Percentiles rank a stretch among this genome's conserved stretches.
phyloP scores from a whole-genome alignment of 106 monocot species.

The Apostasia shenzhenica region DNA sequence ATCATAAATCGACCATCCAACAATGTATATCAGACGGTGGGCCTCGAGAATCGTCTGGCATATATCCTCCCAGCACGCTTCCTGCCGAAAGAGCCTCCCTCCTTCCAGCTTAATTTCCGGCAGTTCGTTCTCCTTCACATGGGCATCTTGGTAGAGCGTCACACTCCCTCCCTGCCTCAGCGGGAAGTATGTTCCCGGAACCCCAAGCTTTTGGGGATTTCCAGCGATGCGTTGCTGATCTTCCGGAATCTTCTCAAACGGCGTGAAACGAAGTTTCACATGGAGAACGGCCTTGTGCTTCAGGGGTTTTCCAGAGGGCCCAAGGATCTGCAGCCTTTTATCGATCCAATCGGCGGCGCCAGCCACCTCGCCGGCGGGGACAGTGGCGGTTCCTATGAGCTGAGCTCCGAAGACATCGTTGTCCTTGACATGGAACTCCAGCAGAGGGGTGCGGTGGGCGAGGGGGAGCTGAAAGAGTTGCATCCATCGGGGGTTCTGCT shows the following conservation, averaged over 20 bases:
- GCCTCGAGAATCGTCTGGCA: conserved; percentile 81
- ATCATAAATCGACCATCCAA: conserved; percentile 66
- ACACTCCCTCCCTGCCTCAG: conserved; percentile 22
- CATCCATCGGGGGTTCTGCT: conserved; percentile 46
- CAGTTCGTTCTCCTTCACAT: conserved; percentile 36
- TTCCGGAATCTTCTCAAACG: neutral
- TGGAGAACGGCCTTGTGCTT: conserved; percentile 9
- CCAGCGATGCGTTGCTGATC: neutral
- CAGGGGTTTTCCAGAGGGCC: conserved; percentile 2
- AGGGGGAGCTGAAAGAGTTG: conserved; percentile 44
- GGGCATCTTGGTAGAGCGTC: conserved; percentile 74
- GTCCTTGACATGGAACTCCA: conserved; percentile 65
- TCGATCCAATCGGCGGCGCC: conserved; percentile 3
- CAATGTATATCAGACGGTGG: conserved; percentile 62
- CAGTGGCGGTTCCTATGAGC: conserved; percentile 26
- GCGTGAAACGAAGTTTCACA: conserved; percentile 18
- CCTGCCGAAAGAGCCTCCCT: conserved; percentile 34
- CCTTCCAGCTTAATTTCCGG: conserved; percentile 43
- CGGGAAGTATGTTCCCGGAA: conserved; percentile 29
- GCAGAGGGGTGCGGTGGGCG: conserved; percentile 32
- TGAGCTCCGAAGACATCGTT: conserved; percentile 59
- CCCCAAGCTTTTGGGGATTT: conserved; percentile 9
- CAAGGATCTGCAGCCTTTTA: conserved; percentile 8
- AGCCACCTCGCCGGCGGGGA: conserved; percentile 12
- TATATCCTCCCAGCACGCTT: conserved; percentile 78